Conservation (phyloP, 768 basidiomycete species). For the Fomitopsis serialis region DNA sequence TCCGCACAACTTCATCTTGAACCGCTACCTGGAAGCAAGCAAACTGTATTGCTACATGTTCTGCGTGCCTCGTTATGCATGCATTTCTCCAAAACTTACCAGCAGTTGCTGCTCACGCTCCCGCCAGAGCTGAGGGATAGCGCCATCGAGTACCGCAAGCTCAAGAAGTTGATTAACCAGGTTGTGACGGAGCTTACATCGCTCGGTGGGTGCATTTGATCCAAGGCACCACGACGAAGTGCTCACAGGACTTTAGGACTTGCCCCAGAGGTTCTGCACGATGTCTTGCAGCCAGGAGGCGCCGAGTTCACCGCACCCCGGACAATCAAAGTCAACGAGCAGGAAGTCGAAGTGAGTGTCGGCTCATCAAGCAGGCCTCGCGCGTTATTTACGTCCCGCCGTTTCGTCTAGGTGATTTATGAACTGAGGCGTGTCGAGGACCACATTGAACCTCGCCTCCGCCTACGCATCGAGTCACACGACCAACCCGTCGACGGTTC, state of each 20-base stretch:
- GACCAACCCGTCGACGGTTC: not conserved
- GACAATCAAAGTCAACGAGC: not conserved
- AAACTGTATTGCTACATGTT: not conserved
- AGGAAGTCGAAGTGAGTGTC: not conserved
- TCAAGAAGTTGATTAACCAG: constrained; percentile 87
- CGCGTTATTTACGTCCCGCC: not conserved
- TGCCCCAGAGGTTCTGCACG: constrained; percentile 25
- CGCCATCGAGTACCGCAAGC: constrained; percentile 85
- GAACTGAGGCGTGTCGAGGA: constrained; percentile 47
- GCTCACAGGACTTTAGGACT: constrained; percentile 23
- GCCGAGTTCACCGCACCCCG: not conserved
- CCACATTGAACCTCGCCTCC: constrained; percentile 50
- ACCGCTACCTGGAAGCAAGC: not conserved
- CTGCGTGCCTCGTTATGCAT: constrained; percentile 28
- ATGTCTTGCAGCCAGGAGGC: constrained; percentile 15
- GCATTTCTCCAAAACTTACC: constrained; percentile 73
- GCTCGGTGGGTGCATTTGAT: constrained; percentile 35
- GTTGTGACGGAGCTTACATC: constrained; percentile 73
- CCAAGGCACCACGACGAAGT: no score
- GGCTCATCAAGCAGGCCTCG: not conserved
- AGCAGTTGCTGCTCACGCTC: constrained; percentile 55
- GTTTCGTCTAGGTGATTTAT: constrained; percentile 39
- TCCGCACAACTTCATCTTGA: not conserved
- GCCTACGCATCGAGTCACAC: constrained; percentile 38
- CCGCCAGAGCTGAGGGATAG: constrained; percentile 74